A percentile compares a stretch with the other conserved stretches of the same genome.
Conservation (phyloP, 1,139 yeast genomes). For the Kodamaea fungicola region DNA sequence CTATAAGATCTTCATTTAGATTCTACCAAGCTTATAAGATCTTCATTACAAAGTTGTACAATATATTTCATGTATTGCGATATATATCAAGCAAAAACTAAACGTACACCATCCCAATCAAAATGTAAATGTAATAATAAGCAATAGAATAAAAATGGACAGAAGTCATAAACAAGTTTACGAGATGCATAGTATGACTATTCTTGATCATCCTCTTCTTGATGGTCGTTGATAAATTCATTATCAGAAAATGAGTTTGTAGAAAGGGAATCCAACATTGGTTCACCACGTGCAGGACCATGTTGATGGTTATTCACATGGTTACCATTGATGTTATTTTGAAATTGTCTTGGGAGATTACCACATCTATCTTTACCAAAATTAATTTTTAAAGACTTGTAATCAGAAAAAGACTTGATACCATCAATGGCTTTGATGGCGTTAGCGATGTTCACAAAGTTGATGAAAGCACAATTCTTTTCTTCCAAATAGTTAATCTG, state of each 20-base stretch:
- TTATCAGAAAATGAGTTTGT: slow-evolving; percentile 26
- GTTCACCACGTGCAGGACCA: slow-evolving; percentile 5
- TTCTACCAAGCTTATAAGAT: slow-evolving; percentile 12
- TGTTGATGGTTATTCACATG: slow-evolving; percentile 1
- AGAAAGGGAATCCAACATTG: slow-evolving; percentile 13
- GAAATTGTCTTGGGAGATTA: slow-evolving; percentile 62
- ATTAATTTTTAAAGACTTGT: slow-evolving; percentile 48
- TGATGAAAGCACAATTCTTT: slow-evolving; percentile 78
- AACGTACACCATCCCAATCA: slow-evolving; percentile 5
- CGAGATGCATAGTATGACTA: slow-evolving; percentile 2
- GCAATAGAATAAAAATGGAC: slow-evolving; percentile 4
- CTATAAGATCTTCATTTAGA: slow-evolving; percentile 12
- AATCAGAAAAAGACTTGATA: slow-evolving; percentile 43
- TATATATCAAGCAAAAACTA: slow-evolving; percentile 1
- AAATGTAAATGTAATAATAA: slow-evolving; percentile 7
- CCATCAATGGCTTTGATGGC: slow-evolving; percentile 79
- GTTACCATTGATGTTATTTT: slow-evolving; percentile 18
- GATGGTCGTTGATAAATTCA: slow-evolving; percentile 24
- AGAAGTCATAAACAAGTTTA: slow-evolving; percentile 1
- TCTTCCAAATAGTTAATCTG: slow-evolving; percentile 74
- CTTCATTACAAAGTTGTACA: not conserved
- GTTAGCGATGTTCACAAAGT: slow-evolving; percentile 75
- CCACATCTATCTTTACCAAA: slow-evolving; percentile 95
- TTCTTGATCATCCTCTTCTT: slow-evolving; percentile 6
- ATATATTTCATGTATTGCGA: not conserved